phyloP scores from a whole-genome alignment of 768 basidiomycete genomes.

The Mycena capillaripes region DNA sequence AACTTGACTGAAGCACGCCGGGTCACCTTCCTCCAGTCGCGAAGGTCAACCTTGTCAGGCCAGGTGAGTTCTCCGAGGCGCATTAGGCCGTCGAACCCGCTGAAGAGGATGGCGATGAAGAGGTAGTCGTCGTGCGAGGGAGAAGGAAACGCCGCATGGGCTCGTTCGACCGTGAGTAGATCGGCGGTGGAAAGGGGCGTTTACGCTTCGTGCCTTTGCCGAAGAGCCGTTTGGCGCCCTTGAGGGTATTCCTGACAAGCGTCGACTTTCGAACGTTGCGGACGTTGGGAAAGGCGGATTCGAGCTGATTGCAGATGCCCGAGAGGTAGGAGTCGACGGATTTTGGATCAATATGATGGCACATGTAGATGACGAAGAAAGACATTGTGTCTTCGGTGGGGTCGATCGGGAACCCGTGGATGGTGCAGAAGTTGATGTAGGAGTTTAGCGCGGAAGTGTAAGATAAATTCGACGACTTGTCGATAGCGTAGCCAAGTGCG shows the following conservation, averaged over 20 bases:
- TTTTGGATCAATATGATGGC: conserved; percentile 37
- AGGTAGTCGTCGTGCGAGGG: conserved; percentile 40
- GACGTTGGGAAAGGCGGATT: conserved; percentile 47
- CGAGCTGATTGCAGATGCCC: conserved; percentile 52
- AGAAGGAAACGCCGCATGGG: not conserved
- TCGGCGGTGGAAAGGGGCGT: conserved; percentile 30
- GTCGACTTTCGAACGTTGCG: conserved; percentile 27
- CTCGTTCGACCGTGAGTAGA: conserved; percentile 11
- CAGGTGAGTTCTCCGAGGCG: conserved; percentile 45
- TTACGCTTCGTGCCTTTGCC: conserved; percentile 41
- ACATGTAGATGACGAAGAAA: conserved; percentile 45
- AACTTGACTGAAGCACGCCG: not conserved
- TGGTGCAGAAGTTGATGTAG: conserved; percentile 40
- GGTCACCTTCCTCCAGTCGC: conserved; percentile 43
- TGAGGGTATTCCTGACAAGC: conserved; percentile 39
- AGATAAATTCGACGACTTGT: conserved; percentile 38
- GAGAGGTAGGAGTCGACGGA: conserved; percentile 51
- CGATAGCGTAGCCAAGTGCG: conserved; percentile 28
- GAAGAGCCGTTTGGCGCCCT: conserved; percentile 39
- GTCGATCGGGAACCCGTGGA: conserved; percentile 40
- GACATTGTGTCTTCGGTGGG: conserved; percentile 49
- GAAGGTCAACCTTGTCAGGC: conserved; percentile 35
- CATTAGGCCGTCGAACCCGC: conserved; percentile 44
- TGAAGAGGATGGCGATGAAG: conserved; percentile 45
- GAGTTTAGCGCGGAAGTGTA: conserved; percentile 46